Percentiles rank a stretch among this genome's conserved stretches.
These are phyloP conservation scores for Dovyalis caffra DNA, from an alignment of 345 rosid genomes.

Conservation along the genomic window DNA sequence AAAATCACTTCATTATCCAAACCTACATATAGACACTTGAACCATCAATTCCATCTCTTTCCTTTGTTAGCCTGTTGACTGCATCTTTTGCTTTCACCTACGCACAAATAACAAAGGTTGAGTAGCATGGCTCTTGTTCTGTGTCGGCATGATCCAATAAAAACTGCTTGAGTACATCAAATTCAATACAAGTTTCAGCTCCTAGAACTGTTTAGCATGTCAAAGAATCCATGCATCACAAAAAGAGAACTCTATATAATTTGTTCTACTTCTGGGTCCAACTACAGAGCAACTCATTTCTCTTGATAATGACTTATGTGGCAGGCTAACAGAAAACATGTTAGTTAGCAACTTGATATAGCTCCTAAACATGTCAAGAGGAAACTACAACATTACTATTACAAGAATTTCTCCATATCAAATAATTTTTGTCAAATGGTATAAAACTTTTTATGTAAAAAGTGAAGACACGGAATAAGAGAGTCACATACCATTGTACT, in stretches of 20 bases:
- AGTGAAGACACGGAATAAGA: background rate
- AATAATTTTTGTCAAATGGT: background rate
- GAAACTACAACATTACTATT: background rate
- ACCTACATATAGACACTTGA: constrained; percentile 77
- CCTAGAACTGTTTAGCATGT: background rate
- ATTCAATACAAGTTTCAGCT: constrained; percentile 1
- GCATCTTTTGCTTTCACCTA: constrained; percentile 76
- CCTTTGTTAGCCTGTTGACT: constrained; percentile 58
- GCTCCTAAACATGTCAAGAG: constrained; percentile 1
- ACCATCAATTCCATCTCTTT: constrained; percentile 80
- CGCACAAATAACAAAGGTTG: constrained; percentile 14
- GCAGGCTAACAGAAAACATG: background rate
- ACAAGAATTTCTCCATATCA: background rate
- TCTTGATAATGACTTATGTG: background rate
- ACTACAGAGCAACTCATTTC: background rate
- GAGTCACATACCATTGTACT: constrained; percentile 64
- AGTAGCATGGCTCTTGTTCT: constrained; percentile 3
- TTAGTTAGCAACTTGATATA: background rate
- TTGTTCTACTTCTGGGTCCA: background rate
- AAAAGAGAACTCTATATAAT: background rate
- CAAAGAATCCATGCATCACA: constrained; percentile 1
- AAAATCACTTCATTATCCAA: background rate
- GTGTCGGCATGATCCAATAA: background rate
- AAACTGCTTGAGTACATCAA: constrained; percentile 7
- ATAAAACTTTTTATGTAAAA: constrained; percentile 1